phyloP scores from a whole-genome alignment of 129 eudicot species.

The Artemisia argyi region DNA sequence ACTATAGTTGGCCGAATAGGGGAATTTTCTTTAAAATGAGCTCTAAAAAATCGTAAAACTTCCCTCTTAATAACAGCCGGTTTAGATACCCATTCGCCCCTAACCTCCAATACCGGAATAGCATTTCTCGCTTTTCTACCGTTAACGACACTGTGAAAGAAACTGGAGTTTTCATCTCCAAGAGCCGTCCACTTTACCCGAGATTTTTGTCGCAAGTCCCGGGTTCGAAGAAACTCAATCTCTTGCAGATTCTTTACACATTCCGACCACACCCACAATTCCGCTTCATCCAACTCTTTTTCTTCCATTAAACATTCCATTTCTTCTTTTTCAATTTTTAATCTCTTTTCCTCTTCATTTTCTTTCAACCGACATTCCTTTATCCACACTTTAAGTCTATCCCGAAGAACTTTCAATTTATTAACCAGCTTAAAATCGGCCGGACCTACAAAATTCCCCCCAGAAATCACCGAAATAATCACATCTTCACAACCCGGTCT shows the following conservation, averaged over 20 bases:
- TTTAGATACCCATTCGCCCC: neutral
- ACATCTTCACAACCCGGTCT: neutral
- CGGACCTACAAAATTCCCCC: too few species aligned
- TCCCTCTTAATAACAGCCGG: neutral
- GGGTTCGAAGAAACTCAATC: neutral
- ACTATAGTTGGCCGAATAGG: neutral
- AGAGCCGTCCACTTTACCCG: neutral
- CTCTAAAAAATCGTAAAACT: neutral
- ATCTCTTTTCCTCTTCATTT: too few species aligned
- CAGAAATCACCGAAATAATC: too few species aligned
- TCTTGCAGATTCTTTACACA: neutral
- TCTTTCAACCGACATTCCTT: too few species aligned
- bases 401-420: too few species aligned
- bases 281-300: neutral
- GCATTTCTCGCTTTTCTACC: neutral
- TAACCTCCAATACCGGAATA: neutral
- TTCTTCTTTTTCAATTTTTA: too few species aligned
- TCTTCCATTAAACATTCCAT: neutral
- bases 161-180: neutral
- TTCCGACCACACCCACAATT: neutral
- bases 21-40: neutral
- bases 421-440: too few species aligned
- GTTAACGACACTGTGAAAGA: too few species aligned
- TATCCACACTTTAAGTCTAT: too few species aligned
- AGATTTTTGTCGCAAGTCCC: neutral